Evolutionary conservation across 352 stramenopile genomes (phyloP), one percentile per base, ranked within the genome.

Genomic region (Pythium monospermum): DNA sequence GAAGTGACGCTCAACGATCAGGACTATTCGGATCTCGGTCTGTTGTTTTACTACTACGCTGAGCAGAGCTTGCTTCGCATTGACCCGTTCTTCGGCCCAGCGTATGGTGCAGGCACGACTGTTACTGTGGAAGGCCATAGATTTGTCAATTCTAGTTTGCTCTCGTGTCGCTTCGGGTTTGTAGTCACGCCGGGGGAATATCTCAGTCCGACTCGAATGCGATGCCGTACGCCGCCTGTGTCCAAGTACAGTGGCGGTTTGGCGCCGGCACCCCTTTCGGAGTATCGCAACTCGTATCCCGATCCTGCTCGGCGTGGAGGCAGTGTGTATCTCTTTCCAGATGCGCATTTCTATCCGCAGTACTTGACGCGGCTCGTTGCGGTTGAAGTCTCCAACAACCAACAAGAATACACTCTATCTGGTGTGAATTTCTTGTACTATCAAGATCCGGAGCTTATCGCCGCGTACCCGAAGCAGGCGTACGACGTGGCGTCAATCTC

Each of bases 371-470:
- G 85, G n/a, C 56, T 98, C 8, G 87, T 98, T 5, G 73, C 76
- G 0, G 61, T 99, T 2, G 95, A 99, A 53, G 79, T 98, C 0
- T 97, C 87, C 19, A 98, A 96, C 57, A 98, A 99, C 59, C 85
- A 87, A 12, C 89, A 98, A 59, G 95, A 98, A 49, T 99, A 94
- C 49, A 96, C 93, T 10, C 64, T 91, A 39, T 91, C 63, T 28
- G 92, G 92, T 0, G 75, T 97, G 13, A 85, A 85, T 22, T 99
- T 94, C 46, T 57, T 98, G 19, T 98, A 98, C 62, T 89, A 96
- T 32, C 49, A 86, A 18, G 92, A 98, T 48, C 74, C 91, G 13
- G 61, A 69, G 39, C 69, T 98, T 0, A 48, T 57, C 6, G 63
- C 61, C 8, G 79, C 92, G 19, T 67, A 90, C 8, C 91, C 89